Conservation (phyloP, 1,284 basidiomycete genomes). For the Melampsora larici-populina region DNA sequence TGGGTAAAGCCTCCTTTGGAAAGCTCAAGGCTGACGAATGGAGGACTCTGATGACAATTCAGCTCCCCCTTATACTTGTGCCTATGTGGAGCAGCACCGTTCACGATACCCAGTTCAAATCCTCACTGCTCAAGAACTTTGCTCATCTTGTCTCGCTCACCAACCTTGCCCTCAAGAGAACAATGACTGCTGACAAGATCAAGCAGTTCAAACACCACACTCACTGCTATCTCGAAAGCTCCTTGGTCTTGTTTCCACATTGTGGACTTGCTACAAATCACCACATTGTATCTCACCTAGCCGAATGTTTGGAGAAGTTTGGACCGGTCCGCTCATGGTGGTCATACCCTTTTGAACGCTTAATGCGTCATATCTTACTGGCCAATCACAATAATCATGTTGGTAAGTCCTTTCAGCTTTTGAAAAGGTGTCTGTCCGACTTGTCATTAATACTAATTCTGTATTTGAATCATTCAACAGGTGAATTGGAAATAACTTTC, state of each 20-base stretch:
- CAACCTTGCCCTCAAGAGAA: background rate
- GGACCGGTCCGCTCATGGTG: background rate
- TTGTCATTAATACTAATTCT: too few species aligned
- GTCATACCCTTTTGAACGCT: background rate
- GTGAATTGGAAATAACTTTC: background rate
- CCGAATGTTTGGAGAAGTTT: too few species aligned
- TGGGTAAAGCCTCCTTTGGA: conserved; percentile 36
- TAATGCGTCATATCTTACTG: conserved; percentile 8
- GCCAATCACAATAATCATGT: conserved; percentile 3
- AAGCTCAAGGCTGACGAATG: conserved; percentile 28
- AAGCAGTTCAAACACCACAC: conserved; percentile 1
- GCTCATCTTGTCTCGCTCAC: conserved; percentile 1
- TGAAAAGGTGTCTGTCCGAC: too few species aligned
- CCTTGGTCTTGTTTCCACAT: conserved; percentile 10
- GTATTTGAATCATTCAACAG: background rate
- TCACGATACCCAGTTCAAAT: background rate
- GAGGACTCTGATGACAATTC: conserved; percentile 20
- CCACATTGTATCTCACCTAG: conserved; percentile 6
- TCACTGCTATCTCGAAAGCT: background rate
- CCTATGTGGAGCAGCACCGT: background rate
- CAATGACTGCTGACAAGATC: background rate
- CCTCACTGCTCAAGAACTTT: conserved; percentile 34
- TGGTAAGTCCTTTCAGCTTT: background rate
- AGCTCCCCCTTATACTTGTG: conserved; percentile 15
- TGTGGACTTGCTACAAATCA: background rate